Base-by-base conservation (phyloP, 1,284 basidiomycete species). In the Taiwanofungus camphoratus region DNA sequence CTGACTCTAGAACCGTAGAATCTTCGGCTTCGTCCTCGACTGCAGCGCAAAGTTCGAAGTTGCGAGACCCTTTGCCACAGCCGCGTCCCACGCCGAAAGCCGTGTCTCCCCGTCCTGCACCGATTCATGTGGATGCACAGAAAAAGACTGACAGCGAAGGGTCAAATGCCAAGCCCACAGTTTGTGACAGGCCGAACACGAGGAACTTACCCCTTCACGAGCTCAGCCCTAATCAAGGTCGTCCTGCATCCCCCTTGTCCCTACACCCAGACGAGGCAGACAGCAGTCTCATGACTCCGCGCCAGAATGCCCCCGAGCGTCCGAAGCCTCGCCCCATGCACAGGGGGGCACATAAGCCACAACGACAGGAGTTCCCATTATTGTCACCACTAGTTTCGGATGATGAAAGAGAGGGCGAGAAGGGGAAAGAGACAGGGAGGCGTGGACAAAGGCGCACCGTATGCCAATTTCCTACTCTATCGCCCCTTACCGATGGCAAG, bases 301-400 rank as follows among this genome's bases (percentile, higher is more conserved):
- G 52, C 12, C 42, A 49, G 26, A 27, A 7, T 4, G 16, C 31
- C 18, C 19, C 39, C 8, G 35, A 32, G 21, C 49, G 51, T 3
- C 48, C 48, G 0, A 43, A 11, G 2, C 52, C 54, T 0, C 47
- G 51, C 5, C 54, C 54, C 2, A 44, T 42, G 7, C 43, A 50
- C 31, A 50, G 48, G 30, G n/a, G n/a, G 50, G 29, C 41, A 5
- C 37, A 31, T 13, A 34, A 39, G 20, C 46, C 1, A 27, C 22
- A 45, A 23, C 45, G 41, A 5, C 48, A 49, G 26, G 51, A 44
- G 3, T 42, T 48, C 3, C 46, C 51, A 2, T 11, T 35, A 42
- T 45, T 8, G 22, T 52, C 21, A 33, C 33, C 12, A 11, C 24
- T 23, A 23, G 34, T 12, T 39, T 39, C 16, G 37, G 44, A 2